Base-by-base conservation (phyloP, 176 grass and related monocot species). In the Rhynchospora pubera region DNA sequence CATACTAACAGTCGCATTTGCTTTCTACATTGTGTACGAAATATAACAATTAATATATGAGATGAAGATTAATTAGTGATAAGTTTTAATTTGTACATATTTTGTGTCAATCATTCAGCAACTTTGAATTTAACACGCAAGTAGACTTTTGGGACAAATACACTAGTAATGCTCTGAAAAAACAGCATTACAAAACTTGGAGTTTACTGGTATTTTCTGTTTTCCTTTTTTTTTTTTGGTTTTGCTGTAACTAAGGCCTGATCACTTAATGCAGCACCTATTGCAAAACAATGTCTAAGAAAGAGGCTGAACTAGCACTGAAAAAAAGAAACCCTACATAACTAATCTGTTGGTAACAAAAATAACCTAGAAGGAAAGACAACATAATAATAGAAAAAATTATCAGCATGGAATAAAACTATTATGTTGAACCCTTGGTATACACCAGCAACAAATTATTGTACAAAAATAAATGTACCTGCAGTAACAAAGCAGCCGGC, bases 1-100 rank as follows among this genome's bases (percentile, higher is more conserved):
- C 82, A 98, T 98, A 81, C 89, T 98, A 47, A 98, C 83, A 23
- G 96, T 98, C 71, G 96, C 96, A 67, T 98, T 93, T 81, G 82
- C 96, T 98, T 98, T 98, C 96, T 98, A 85, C 53, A 74, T 18
- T 78, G 12, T 61, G 19, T 19, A 69, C 16, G 72, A 39, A 50
- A 9, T 34, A 87, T 15, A 70, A 23, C n/a, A 4, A 64, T 59
- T 56, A 69, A 24, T 52, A 55, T 24, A 23, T 24, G 6, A 4
- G 14, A 13, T 45, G 19, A 46, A 3, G n/a, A 75, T 22, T 47
- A 64, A 46, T n/a, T 16, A 30, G 58, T 55, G n/a, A 9, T 48
- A 76, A 30, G 24, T 55, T 30, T 28, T 15, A 30, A 26, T 22
- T 55, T 51, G 10, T 53, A 52, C 22, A 53, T 52, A 50, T 53